Conservation (phyloP, 1,284 basidiomycete genomes). For the Gymnopus androsaceus region DNA sequence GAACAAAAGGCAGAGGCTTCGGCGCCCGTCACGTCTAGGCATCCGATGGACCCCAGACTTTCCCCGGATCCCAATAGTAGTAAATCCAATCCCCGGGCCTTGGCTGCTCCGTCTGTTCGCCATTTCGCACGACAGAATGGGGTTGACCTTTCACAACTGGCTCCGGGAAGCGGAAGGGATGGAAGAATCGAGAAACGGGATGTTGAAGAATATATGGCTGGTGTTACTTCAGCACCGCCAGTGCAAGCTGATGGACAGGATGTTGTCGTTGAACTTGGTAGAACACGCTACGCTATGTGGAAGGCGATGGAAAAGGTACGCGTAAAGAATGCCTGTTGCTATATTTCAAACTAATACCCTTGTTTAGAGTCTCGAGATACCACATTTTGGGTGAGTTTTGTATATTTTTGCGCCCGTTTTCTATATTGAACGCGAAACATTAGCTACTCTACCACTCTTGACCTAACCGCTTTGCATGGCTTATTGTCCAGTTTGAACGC, state of each 20-base stretch:
- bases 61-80: slow-evolving; percentile 15
- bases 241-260: slow-evolving; percentile 36
- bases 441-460: slow-evolving; percentile 79
- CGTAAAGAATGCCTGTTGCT: slow-evolving; percentile 1
- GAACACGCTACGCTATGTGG: slow-evolving; percentile 85
- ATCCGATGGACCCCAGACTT: slow-evolving; percentile 20
- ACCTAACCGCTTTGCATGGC: slow-evolving; percentile 78
- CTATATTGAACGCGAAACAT: slow-evolving; percentile 5
- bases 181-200: slow-evolving; percentile 80
- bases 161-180: slow-evolving; percentile 72
- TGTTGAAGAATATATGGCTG: slow-evolving; percentile 61
- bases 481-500: slow-evolving; percentile 71
- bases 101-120: slow-evolving; percentile 79
- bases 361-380: slow-evolving; percentile 72
- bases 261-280: slow-evolving; percentile 69
- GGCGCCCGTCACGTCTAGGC: slow-evolving; percentile 8
- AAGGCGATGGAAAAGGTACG: slow-evolving; percentile 80
- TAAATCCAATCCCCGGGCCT: slow-evolving; percentile 33
- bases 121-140: slow-evolving; percentile 71
- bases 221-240: slow-evolving; percentile 16
- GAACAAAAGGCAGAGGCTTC: slow-evolving; percentile 19
- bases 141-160: slow-evolving; percentile 61
- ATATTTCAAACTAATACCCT: slow-evolving; percentile 13
- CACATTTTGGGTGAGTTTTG: slow-evolving; percentile 73
- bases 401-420: neutral